Evolutionary conservation across 768 basidiomycete species (phyloP), one percentile per base, ranked within the genome.

Genomic region (Tricholomella constricta): DNA sequence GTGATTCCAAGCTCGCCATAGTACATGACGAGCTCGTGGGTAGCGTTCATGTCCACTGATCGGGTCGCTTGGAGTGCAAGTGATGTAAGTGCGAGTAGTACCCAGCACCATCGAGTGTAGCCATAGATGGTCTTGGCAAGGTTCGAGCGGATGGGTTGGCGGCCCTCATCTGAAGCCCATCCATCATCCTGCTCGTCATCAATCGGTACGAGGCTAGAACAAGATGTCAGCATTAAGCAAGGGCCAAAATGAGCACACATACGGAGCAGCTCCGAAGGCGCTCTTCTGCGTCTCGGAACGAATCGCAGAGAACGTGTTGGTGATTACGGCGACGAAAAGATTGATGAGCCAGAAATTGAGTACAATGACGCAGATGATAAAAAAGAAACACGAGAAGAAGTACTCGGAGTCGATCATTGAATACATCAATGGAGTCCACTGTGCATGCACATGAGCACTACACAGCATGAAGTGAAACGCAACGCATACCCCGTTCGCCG

Each of bases 281-380:
- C 91, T 94, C 66, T 88, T 89, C 66, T 86, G 83, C 2, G 95
- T 97, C 62, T 92, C 86, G 4, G 83, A 79, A 31, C 92, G 78
- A 55, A 97, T 97, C 14, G 89, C 90, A 15, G 84, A 84, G 67
- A 98, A 98, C 0, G 91, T 91, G 63, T 93, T 89, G 25, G 93
- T 92, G 57, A 96, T 95, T n/a, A 97, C 94, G 15, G 95, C 94
- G 51, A 97, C 91, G 65, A 95, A 89, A 38, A 97, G 70, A 66
- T 94, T 94, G 76, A 95, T 87, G 52, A 96, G 77, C 91, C 91
- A 93, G 66, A 97, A 92, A 69, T 98, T 96, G 61, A 98, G 78
- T 20, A 97, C 80, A 58, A 98, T 73, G 55, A 98, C 75, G 49
- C 86, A 86, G 26, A 85, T 71, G 55, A 98, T 86, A 74, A 91